Conservation (phyloP, 2,329 filamentous ascomycete genomes). For the Colletotrichum eleusines region DNA sequence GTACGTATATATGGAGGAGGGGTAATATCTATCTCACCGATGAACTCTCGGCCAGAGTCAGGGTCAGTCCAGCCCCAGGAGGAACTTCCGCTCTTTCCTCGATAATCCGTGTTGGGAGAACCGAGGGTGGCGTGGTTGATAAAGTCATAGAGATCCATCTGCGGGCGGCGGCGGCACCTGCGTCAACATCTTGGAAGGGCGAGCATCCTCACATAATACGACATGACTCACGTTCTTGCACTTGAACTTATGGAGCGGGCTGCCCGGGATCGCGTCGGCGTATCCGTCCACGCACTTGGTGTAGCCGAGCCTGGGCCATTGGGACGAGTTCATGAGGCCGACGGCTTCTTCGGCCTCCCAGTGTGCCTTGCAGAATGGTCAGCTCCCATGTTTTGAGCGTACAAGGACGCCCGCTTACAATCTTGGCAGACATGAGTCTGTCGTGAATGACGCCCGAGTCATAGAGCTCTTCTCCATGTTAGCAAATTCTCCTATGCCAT, state of each 20-base stretch:
- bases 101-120: constrained; percentile 48
- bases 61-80: constrained; percentile 59
- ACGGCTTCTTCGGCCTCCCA: constrained; percentile 43
- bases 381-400: not conserved
- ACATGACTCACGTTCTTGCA: constrained; percentile 43
- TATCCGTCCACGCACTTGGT: constrained; percentile 45
- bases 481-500: not conserved
- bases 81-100: constrained; percentile 46
- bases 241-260: constrained; percentile 43
- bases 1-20: too few relatives aligned
- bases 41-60: constrained; percentile 49
- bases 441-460: constrained; percentile 45
- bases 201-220: not conserved
- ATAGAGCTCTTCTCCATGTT: constrained; percentile 41
- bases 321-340: constrained; percentile 43
- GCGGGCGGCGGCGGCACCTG: too few relatives aligned
- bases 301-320: constrained; percentile 44
- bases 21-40: constrained; percentile 28
- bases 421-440: constrained; percentile 44
- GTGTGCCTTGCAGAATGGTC: constrained; percentile 9
- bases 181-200: too few relatives aligned
- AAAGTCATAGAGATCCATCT: constrained; percentile 66
- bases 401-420: not conserved
- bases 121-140: constrained; percentile 64
- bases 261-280: constrained; percentile 43